These are phyloP conservation scores for Suillus plorans DNA, from an alignment of 768 basidiomycete species.

Conservation along the genomic window DNA sequence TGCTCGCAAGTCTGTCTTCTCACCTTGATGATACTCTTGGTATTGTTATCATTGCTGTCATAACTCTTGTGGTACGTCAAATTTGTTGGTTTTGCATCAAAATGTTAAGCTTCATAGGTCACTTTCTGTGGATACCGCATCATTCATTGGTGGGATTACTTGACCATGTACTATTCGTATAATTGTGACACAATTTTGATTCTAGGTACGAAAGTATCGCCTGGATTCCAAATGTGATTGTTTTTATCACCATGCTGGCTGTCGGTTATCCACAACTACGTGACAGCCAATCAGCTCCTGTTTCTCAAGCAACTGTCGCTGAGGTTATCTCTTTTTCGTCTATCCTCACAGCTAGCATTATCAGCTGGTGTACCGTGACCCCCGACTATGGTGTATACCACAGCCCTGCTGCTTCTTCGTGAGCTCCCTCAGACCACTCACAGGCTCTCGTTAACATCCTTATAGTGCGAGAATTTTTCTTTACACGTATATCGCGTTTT, in stretches of 20 bases:
- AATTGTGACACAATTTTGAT: background rate
- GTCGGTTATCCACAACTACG: conserved; percentile 67
- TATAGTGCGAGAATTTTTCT: conserved; percentile 39
- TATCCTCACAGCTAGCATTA: conserved; percentile 42
- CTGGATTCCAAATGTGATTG: conserved; percentile 74
- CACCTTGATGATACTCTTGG: conserved; percentile 30
- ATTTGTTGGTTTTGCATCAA: background rate
- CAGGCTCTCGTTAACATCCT: background rate
- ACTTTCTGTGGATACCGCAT: conserved; percentile 66
- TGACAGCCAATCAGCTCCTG: conserved; percentile 37
- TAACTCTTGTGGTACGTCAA: conserved; percentile 29
- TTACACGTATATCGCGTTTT: conserved; percentile 47
- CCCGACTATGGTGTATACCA: conserved; percentile 53
- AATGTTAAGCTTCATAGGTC: conserved; percentile 35
- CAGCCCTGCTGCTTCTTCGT: conserved; percentile 60
- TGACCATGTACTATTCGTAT: background rate
- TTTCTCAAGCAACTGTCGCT: conserved; percentile 32
- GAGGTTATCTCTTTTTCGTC: conserved; percentile 44
- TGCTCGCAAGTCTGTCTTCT: conserved; percentile 47
- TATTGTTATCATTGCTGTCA: conserved; percentile 33
- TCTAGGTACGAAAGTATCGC: conserved; percentile 71
- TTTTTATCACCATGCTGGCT: conserved; percentile 65
- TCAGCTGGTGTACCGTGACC: conserved; percentile 44
- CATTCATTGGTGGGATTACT: conserved; percentile 48
- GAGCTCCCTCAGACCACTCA: conserved; percentile 10